A percentile compares a stretch with the other conserved stretches of the same genome.
Conservation (phyloP, 2,329 filamentous ascomycete genomes). For the Colletotrichum liriopes region DNA sequence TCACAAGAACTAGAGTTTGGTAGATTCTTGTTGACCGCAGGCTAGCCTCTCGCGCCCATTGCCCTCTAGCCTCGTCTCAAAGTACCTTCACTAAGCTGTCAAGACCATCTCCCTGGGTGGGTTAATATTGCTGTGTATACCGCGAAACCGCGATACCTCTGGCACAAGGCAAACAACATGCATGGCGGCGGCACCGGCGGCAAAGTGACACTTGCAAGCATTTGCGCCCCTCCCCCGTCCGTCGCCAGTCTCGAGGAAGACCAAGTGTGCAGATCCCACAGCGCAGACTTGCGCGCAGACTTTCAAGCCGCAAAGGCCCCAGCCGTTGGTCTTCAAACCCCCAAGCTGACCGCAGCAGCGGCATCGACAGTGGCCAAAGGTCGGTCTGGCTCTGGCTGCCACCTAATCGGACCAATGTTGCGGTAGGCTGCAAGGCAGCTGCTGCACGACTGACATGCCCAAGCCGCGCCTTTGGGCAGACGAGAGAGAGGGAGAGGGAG, state of each 20-base stretch:
- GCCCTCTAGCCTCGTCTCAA: neutral
- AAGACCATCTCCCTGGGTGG: neutral
- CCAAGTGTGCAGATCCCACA: no score
- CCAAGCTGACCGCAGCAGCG: slow-evolving; percentile 6
- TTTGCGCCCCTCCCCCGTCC: no score
- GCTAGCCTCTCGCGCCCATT: neutral
- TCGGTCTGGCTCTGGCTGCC: slow-evolving; percentile 1
- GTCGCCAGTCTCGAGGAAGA: no score
- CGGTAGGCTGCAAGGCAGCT: slow-evolving; percentile 9
- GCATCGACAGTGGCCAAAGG: neutral
- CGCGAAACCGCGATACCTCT: no score
- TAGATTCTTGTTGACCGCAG: no score
- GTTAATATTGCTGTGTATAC: neutral
- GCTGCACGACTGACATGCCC: neutral
- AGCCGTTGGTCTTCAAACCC: no score
- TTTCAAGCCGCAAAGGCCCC: no score
- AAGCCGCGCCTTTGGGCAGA: neutral
- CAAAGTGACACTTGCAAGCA: no score
- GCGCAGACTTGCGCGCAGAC: no score
- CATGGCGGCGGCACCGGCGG: no score
- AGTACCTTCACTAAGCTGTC: neutral
- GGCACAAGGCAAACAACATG: no score
- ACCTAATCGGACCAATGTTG: neutral
- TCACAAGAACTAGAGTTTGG: neutral
- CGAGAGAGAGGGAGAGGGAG: neutral